A percentile compares a stretch with the other conserved stretches of the same genome.
Conservation (phyloP, 2,329 filamentous ascomycete genomes). For the Penicillium carneum region DNA sequence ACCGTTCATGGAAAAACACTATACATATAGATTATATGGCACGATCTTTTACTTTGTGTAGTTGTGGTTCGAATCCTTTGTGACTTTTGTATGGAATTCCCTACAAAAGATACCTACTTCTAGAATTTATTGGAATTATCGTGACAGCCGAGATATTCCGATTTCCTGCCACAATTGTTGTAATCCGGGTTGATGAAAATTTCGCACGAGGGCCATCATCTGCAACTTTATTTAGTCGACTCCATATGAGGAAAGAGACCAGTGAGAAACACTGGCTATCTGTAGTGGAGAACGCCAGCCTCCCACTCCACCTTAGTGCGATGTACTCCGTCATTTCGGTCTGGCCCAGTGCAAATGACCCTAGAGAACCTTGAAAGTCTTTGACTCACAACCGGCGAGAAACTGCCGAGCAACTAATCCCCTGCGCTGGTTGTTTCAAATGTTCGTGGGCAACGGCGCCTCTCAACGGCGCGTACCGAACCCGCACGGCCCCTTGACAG, state of each 20-base stretch:
- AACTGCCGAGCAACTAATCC: not conserved
- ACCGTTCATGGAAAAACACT: too few relatives aligned
- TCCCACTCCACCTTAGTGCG: conserved; percentile 1
- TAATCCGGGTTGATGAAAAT: not conserved
- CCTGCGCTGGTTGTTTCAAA: conserved; percentile 1
- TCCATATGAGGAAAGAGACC: not conserved
- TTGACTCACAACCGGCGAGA: not conserved
- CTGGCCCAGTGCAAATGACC: not conserved
- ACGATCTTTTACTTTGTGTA: too few relatives aligned
- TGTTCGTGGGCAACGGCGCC: not conserved
- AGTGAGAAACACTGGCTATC: conserved; percentile 3
- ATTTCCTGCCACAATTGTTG: not conserved
- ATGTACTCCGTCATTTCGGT: conserved; percentile 1
- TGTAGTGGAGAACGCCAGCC: conserved; percentile 15
- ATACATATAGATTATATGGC: too few relatives aligned
- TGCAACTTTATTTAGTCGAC: conserved; percentile 4
- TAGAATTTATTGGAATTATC: too few relatives aligned
- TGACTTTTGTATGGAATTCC: too few relatives aligned
- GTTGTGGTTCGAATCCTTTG: too few relatives aligned
- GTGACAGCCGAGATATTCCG: too few relatives aligned
- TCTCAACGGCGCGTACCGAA: conserved; percentile 4
- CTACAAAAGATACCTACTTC: too few relatives aligned
- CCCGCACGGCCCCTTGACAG: conserved; percentile 10
- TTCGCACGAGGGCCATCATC: conserved; percentile 5
- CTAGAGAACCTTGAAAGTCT: not conserved